A percentile compares a stretch with the other conserved stretches of the same genome.
Evolutionary conservation across 2,329 filamentous ascomycete species (phyloP).

Genomic region (Apiospora aurea): DNA sequence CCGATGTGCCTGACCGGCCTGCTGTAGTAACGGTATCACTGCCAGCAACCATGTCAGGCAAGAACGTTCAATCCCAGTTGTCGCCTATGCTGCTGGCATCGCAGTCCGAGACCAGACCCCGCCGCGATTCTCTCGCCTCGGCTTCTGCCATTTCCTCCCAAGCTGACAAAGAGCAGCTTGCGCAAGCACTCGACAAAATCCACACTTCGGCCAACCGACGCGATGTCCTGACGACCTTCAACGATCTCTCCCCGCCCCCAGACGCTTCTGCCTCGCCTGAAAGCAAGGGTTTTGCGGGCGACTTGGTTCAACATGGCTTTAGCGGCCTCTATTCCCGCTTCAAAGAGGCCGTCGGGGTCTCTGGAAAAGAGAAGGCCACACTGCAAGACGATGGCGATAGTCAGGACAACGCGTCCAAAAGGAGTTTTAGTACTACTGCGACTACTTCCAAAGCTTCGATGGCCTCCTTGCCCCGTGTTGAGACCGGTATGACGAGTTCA

Average conservation of each 20-base stretch:
- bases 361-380: conserved; percentile 51
- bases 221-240: conserved; percentile 87
- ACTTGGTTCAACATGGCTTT: conserved; percentile 83
- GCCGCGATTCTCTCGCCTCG: conserved; percentile 49
- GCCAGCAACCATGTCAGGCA: conserved; percentile 39
- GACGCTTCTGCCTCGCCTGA: conserved; percentile 65
- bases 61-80: conserved; percentile 42
- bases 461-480: conserved; percentile 50
- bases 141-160: conserved; percentile 57
- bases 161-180: conserved; percentile 76
- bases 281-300: conserved; percentile 72
- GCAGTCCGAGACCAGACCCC: conserved; percentile 40
- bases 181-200: conserved; percentile 83
- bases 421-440: conserved; percentile 49
- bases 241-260: conserved; percentile 82
- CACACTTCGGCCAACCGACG: conserved; percentile 88
- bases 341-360: conserved; percentile 79
- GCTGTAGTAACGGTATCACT: conserved; percentile 23
- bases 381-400: conserved; percentile 40
- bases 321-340: conserved; percentile 89
- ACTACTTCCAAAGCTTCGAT: conserved; percentile 51
- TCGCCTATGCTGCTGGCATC: conserved; percentile 45
- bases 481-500: conserved; percentile 45
- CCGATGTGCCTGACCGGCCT: not conserved
- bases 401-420: conserved; percentile 52